Evolutionary conservation across 2,329 filamentous ascomycete genomes (phyloP).

Genomic region (Diaporthe amygdali): DNA sequence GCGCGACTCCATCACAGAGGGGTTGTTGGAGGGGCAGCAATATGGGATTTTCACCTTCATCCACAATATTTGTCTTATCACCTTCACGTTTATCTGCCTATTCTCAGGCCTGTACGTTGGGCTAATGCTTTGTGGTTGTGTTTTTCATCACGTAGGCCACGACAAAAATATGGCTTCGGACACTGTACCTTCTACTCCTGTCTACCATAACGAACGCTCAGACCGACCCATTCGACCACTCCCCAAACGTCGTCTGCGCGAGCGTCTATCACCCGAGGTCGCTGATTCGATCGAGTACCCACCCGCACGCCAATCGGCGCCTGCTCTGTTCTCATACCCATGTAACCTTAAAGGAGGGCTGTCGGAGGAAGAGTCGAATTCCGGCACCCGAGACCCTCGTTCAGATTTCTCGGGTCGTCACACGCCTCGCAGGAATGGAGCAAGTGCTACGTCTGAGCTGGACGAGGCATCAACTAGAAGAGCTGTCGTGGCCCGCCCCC

Average conservation of each 20-base stretch:
- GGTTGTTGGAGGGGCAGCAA: neutral
- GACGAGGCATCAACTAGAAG: conserved; percentile 53
- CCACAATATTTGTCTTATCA: neutral
- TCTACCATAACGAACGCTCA: conserved; percentile 59
- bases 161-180: conserved; percentile 70
- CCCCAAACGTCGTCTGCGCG: conserved; percentile 86
- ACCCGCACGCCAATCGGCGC: conserved; percentile 71
- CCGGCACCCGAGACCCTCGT: conserved; percentile 36
- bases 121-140: conserved; percentile 36
- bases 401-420: conserved; percentile 38
- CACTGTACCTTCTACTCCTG: conserved; percentile 71
- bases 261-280: conserved; percentile 84
- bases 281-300: conserved; percentile 85
- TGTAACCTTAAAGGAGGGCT: conserved; percentile 52
- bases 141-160: conserved; percentile 42
- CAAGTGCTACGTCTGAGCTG: conserved; percentile 66
- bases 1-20: neutral
- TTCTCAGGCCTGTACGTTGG: conserved; percentile 27
- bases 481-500: conserved; percentile 50
- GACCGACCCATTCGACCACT: conserved; percentile 92
- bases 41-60: neutral
- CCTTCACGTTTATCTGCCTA: conserved; percentile 4
- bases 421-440: conserved; percentile 54
- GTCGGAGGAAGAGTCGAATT: conserved; percentile 45
- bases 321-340: conserved; percentile 79